Evolutionary conservation across 106 monocot species (phyloP), one percentile per base, ranked within the genome.

Genomic region (Apostasia ramifera): DNA sequence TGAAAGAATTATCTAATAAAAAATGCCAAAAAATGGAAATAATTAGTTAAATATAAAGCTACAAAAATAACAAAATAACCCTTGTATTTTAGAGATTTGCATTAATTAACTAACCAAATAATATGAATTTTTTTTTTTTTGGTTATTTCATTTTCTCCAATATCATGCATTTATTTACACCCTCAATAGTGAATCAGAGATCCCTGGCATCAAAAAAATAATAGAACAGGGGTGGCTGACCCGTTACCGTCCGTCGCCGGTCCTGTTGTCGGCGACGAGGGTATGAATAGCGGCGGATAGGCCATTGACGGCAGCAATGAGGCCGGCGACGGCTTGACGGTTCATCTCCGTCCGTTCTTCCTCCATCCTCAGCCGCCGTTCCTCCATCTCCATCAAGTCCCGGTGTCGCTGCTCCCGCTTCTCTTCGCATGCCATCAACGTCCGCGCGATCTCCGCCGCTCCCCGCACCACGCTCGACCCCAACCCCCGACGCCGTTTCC

Each of bases 341-440:
- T 59, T 77, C 52, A 78, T 58, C 74, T 95, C 91, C 12, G 83
- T 81, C 45, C 81, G 70, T 56, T 86, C 76, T 45, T 85, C 79
- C 79, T 91, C 91, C 13, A 88, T 65, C 7, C 80, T 83, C 2
- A 95, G 72, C 48, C 88, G 78, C 57, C 94, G 66, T 79, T 91
- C 91, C 78, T 95, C 86, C 48, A 95, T 73, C 72, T 85, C 83
- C 66, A 91, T 53, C 58, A 88, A 47, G 9, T 91, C 88, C 4
- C 83, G 85, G 83, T 95, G 94, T 13, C 91, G 79, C 76, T 71
- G 81, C 67, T 91, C 88, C 54, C 83, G 63, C 81, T 79, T 82
- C 73, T 95, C 94, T 77, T 95, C 91, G 69, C 91, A 91, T 0
- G 85, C 75, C 68, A 85, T 68, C 59, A 95, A 49, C n/a, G 94